Percentiles rank a stretch among this genome's conserved stretches.
Evolutionary conservation across 2,329 filamentous ascomycete species (phyloP).

Genomic region (Ceratocystis destructans): DNA sequence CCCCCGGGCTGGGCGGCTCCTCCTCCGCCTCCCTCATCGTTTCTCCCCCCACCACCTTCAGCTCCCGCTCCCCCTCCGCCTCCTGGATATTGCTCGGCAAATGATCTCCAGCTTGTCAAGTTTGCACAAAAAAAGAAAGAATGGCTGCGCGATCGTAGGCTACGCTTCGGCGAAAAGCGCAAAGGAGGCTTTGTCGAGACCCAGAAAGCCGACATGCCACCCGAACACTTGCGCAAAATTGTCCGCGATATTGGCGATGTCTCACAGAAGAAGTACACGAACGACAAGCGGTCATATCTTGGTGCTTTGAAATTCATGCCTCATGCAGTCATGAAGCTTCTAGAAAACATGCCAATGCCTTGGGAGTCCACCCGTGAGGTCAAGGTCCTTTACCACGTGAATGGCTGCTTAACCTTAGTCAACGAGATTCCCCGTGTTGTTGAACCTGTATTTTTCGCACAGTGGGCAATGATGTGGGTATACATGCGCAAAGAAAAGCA

Average conservation of each 20-base stretch:
- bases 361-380: slow-evolving; percentile 96
- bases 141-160: slow-evolving; percentile 85
- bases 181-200: slow-evolving; percentile 95
- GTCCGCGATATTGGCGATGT: slow-evolving; percentile 98
- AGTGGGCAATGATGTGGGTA: slow-evolving; percentile 99
- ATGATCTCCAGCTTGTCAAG: slow-evolving; percentile 77
- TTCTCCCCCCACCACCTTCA: slow-evolving; percentile 43
- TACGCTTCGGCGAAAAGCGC: slow-evolving; percentile 90
- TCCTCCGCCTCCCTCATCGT: slow-evolving; percentile 44
- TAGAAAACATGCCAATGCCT: slow-evolving; percentile 99
- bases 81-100: slow-evolving; percentile 67
- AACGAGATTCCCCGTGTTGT: slow-evolving; percentile 96
- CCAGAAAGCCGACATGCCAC: slow-evolving; percentile 96
- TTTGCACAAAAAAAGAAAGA: slow-evolving; percentile 98
- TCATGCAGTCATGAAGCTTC: slow-evolving; percentile 86
- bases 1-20: slow-evolving; percentile 42
- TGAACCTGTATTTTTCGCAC: slow-evolving; percentile 92
- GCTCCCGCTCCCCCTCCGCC: slow-evolving; percentile 58
- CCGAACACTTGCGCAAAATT: slow-evolving; percentile 95
- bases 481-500: slow-evolving; percentile 97
- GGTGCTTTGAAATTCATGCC: slow-evolving; percentile 99
- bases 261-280: slow-evolving; percentile 98
- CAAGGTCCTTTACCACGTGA: slow-evolving; percentile 96
- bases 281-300: slow-evolving; percentile 93
- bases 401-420: slow-evolving; percentile 89